Base-by-base conservation (phyloP, 202 grass and related monocot genomes). In the Bolboschoenoplectus hybrid region DNA sequence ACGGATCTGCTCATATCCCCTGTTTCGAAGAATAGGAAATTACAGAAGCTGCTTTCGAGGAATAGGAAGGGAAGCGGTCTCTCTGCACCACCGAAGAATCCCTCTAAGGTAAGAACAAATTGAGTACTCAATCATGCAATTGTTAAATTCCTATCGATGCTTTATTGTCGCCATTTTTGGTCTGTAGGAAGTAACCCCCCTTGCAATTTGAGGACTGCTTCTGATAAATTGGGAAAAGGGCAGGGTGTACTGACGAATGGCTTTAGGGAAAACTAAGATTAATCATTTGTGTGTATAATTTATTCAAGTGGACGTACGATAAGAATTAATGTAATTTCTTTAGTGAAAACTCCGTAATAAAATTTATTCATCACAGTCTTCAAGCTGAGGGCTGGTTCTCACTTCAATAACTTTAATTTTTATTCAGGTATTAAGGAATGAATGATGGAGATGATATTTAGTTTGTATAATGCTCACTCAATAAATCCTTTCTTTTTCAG, bases 1-100 rank as follows among this genome's bases (percentile, higher is more conserved):
- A 86, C 85, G 0, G 85, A 86, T 81, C 44, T 80, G 40, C 62
- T 86, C 43, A 87, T 87, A 9, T 81, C 85, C 34, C 85, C 85
- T 69, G 75, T 87, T 87, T 87, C 85, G 4, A 86, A 81, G 26
- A 26, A 26, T 26, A 26, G 26, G 26, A 26, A 26, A 26, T 26
- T 26, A 26, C 0, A 26, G 60, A 81, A 46, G 32, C 62, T 86
- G 19, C 74, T 81, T 67, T 68, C 72, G 3, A 81, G 62, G 26
- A 86, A 79, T 53, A 77, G 58, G 39, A 79, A 86, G 44, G 75
- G 32, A 52, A 81, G 73, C 13, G 65, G 45, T 67, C 85, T 86
- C 32, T 52, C 73, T 40, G 46, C 44, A 35, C 44, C 46, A 12
- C 17, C 74, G 17, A 67, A 86, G 58, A 86, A 66, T 81, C 58